Percentiles rank a stretch among this genome's conserved stretches.
Evolutionary conservation across 805 yeast species (phyloP).

Genomic region (Ogataea allantospora): DNA sequence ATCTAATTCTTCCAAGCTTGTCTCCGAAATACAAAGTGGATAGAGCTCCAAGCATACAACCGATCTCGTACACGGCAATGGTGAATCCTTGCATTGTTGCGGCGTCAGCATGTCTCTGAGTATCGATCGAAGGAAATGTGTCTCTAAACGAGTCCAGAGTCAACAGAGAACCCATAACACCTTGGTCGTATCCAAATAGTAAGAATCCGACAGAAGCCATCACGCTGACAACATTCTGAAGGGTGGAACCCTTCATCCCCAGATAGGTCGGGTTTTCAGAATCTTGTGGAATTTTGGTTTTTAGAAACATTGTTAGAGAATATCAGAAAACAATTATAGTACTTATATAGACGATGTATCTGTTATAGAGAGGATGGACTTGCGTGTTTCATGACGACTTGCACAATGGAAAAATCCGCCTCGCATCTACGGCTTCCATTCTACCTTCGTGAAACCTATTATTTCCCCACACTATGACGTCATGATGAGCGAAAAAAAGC

Average conservation of each 20-base stretch:
- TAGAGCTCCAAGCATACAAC: conserved; percentile 45
- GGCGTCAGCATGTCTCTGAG: conserved; percentile 19
- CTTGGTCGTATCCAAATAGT: conserved; percentile 53
- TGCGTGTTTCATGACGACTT: too few relatives aligned
- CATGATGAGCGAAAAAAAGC: background rate
- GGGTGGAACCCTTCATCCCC: conserved; percentile 21
- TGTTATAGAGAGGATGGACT: too few relatives aligned
- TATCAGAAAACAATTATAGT: too few relatives aligned
- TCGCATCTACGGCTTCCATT: too few relatives aligned
- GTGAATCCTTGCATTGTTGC: conserved; percentile 47
- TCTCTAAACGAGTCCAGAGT: conserved; percentile 24
- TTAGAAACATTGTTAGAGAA: background rate
- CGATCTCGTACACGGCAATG: conserved; percentile 49
- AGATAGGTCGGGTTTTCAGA: conserved; percentile 6
- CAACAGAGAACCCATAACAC: conserved; percentile 43
- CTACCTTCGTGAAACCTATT: background rate
- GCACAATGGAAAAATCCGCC: too few relatives aligned
- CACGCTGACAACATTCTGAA: conserved; percentile 18
- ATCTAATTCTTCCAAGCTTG: conserved; percentile 39
- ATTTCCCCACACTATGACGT: conserved; percentile 2
- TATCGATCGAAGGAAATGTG: conserved; percentile 28
- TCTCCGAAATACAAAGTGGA: conserved; percentile 43
- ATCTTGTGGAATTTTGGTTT: background rate
- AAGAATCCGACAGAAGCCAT: conserved; percentile 36
- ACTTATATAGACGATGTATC: too few relatives aligned